These are phyloP conservation scores for Ceratobasidium sp. DNA, from an alignment of 1,284 basidiomycete species.

Conservation along the genomic window DNA sequence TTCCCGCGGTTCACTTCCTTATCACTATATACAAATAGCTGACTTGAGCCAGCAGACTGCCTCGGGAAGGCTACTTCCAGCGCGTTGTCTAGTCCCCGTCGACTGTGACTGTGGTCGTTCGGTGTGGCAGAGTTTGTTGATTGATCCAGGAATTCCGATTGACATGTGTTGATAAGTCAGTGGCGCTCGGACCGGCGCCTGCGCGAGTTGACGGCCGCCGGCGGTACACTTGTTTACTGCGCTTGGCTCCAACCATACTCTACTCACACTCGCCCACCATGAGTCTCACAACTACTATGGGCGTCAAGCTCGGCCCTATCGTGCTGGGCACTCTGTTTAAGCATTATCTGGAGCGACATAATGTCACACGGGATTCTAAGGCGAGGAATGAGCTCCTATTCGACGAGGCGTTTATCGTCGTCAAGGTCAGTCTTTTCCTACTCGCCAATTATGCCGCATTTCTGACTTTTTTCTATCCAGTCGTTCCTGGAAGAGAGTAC, in stretches of 20 bases:
- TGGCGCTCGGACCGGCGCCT: no score
- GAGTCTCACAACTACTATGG: conserved; percentile 50
- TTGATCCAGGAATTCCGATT: no score
- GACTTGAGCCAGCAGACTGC: no score
- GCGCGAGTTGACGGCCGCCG: no score
- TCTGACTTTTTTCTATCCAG: conserved; percentile 50
- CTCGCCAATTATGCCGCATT: conserved; percentile 1
- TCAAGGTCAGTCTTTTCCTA: conserved; percentile 67
- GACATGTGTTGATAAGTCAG: no score
- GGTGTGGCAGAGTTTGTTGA: no score
- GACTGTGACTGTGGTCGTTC: no score
- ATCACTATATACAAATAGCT: no score
- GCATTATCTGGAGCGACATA: conserved; percentile 78
- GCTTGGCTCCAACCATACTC: not conserved
- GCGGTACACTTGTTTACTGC: no score
- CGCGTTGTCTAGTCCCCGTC: no score
- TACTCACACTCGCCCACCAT: conserved; percentile 23
- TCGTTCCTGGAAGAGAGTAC: conserved; percentile 63
- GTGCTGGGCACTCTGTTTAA: conserved; percentile 82
- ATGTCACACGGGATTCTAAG: conserved; percentile 58
- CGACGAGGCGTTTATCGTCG: conserved; percentile 81
- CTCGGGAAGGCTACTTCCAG: no score
- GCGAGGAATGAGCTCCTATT: conserved; percentile 83
- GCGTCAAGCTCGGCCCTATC: conserved; percentile 75
- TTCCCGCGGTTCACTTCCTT: no score